Evolutionary conservation across 2,329 filamentous ascomycete genomes (phyloP), one percentile per base, ranked within the genome.

Genomic region (Fusarium liriodendri): DNA sequence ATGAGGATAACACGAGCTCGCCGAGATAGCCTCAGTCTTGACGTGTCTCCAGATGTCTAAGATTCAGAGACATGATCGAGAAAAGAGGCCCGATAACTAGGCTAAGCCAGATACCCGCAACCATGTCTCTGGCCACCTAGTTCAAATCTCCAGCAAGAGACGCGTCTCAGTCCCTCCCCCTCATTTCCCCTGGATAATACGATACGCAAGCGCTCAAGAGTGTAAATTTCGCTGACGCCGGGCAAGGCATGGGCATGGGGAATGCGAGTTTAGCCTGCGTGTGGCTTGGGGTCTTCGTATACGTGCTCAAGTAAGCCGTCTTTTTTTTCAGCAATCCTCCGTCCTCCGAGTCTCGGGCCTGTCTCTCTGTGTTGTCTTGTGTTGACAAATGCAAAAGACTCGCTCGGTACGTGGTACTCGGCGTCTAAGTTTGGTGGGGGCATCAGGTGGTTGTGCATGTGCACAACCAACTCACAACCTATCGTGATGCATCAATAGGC

Each of bases 101-200:
- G 47, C 68, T 64, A 63, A 35, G 57, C 32, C 42, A 42, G 45
- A 52, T 71, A 61, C 64, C 71, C 72, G 72, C 58, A 52, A 63
- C 59, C 71, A 45, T 69, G 69, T 71, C 71, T 72, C 54, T 33
- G 55, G 59, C 35, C 50, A 32, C 35, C 50, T 71, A 70, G 60
- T 37, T 50, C 55, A 6, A 38, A 32, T 58, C 47, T 66, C 38
- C 10, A 52, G 47, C 47, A 35, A 58, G 59, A 55, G 58, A 63
- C 54, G 54, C 71, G 71, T 73, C 64, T 73, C 68, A 37, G 35
- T 27, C 35, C 20, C 13, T 62, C 37, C 55, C 71, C 71, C 67
- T 74, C 60, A 52, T 47, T 47, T n/a, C 37, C 63, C 55, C 58
- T 66, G 25, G 55, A 27, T 40, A 20, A 47, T 73, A 42, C 40